phyloP scores from a whole-genome alignment of 805 yeast genomes.

The Torulaspora quercuum region DNA sequence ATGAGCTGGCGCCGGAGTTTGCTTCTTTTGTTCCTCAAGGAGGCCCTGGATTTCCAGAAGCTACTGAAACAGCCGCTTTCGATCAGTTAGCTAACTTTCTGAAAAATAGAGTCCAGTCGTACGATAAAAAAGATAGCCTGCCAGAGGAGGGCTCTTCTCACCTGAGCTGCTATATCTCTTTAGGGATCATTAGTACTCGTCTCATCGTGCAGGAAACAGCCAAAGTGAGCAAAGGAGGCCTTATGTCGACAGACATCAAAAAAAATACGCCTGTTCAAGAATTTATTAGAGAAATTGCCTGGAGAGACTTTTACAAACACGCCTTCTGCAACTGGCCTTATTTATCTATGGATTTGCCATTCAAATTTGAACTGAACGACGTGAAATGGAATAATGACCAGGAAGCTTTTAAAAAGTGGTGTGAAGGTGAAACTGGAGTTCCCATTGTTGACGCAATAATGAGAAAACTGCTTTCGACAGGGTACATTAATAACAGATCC shows the following conservation, averaged over 20 bases:
- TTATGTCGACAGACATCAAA: slow-evolving; percentile 23
- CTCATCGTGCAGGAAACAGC: slow-evolving; percentile 37
- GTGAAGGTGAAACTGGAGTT: slow-evolving; percentile 51
- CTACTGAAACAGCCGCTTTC: slow-evolving; percentile 23
- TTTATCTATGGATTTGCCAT: slow-evolving; percentile 49
- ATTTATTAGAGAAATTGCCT: slow-evolving; percentile 54
- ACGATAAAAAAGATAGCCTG: slow-evolving; percentile 25
- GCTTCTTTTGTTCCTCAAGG: slow-evolving; percentile 17
- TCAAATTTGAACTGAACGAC: slow-evolving; percentile 42
- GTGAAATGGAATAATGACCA: slow-evolving; percentile 44
- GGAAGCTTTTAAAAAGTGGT: slow-evolving; percentile 47
- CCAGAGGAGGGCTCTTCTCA: slow-evolving; percentile 35
- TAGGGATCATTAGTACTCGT: slow-evolving; percentile 47
- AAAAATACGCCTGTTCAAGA: slow-evolving; percentile 40
- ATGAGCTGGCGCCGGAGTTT: slow-evolving; percentile 22
- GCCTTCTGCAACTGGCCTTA: slow-evolving; percentile 49
- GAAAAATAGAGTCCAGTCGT: slow-evolving; percentile 12
- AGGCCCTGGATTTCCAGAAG: slow-evolving; percentile 15
- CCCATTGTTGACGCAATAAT: slow-evolving; percentile 59
- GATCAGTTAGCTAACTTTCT: slow-evolving; percentile 22
- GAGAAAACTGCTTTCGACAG: slow-evolving; percentile 50
- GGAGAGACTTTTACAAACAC: slow-evolving; percentile 57
- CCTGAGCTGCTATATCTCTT: slow-evolving; percentile 45
- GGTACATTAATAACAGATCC: slow-evolving; percentile 52
- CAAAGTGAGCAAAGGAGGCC: slow-evolving; percentile 22